A percentile compares a stretch with the other conserved stretches of the same genome.
These are phyloP conservation scores for Rheum nobile DNA, from an alignment of 148 eudicot genomes.

Conservation along the genomic window DNA sequence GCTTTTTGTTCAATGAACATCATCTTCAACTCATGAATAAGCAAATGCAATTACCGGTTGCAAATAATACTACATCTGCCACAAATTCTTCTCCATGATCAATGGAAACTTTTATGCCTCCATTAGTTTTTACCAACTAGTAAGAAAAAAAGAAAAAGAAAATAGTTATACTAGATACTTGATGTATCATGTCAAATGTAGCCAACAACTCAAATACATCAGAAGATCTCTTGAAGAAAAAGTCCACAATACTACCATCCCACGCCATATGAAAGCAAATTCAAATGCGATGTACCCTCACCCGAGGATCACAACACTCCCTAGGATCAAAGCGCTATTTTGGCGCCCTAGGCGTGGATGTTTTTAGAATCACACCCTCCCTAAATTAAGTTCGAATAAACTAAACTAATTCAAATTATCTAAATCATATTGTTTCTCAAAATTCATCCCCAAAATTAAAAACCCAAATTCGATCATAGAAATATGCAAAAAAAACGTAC, in stretches of 20 bases:
- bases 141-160: not conserved
- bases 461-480: no score
- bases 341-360: no score
- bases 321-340: no score
- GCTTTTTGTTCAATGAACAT: no score
- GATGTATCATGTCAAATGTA: not conserved
- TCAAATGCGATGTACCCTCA: slow-evolving; percentile 99
- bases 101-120: slow-evolving; percentile 70
- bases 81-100: slow-evolving; percentile 88
- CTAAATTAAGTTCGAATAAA: no score
- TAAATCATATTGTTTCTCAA: no score
- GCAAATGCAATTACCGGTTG: slow-evolving; percentile 52
- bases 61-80: slow-evolving; percentile 92
- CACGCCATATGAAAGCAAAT: slow-evolving; percentile 99
- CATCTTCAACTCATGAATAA: not conserved
- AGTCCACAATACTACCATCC: slow-evolving; percentile 85
- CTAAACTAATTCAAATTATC: no score
- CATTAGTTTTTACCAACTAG: slow-evolving; percentile 72
- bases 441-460: no score
- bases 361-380: no score
- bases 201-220: slow-evolving; percentile 30
- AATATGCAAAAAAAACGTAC: no score
- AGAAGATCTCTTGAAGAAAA: slow-evolving; percentile 74
- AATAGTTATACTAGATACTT: not conserved
- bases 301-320: slow-evolving; percentile 78